Evolutionary conservation across 1,284 basidiomycete species (phyloP).

Genomic region (Cryptococcus jaspeensis): DNA sequence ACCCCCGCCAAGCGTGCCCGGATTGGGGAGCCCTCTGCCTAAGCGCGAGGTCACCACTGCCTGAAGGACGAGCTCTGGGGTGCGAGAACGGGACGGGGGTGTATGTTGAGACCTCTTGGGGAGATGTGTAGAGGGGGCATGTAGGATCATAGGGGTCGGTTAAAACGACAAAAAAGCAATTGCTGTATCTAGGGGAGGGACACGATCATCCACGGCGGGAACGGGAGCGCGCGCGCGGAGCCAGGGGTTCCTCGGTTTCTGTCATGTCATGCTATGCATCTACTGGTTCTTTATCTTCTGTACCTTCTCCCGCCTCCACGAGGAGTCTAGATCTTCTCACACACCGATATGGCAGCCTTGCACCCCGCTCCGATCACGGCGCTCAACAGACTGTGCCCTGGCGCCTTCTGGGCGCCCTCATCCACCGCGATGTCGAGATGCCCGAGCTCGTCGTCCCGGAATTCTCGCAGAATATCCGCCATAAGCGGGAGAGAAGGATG

Average conservation of each 20-base stretch:
- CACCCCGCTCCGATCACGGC: slow-evolving; percentile 83
- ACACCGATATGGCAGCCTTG: slow-evolving; percentile 83
- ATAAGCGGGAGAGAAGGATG: slow-evolving; percentile 78
- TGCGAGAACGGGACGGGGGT: neutral
- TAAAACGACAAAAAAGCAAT: neutral
- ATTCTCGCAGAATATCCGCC: slow-evolving; percentile 73
- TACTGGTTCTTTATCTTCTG: neutral
- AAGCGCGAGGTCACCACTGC: too few relatives aligned
- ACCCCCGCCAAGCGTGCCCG: slow-evolving; percentile 28
- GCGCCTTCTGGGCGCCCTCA: slow-evolving; percentile 84
- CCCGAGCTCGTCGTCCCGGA: slow-evolving; percentile 91
- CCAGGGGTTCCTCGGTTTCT: neutral
- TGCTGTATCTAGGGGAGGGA: neutral
- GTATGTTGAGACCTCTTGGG: neutral
- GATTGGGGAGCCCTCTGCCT: slow-evolving; percentile 21
- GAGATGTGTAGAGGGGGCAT: neutral
- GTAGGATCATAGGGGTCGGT: neutral
- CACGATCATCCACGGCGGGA: neutral
- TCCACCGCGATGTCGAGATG: slow-evolving; percentile 91
- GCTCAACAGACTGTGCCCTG: slow-evolving; percentile 85
- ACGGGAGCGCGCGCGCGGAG: neutral
- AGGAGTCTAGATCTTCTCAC: slow-evolving; percentile 64
- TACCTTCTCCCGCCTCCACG: neutral
- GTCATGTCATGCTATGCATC: slow-evolving; percentile 3
- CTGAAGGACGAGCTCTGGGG: neutral